Conservation (phyloP, 148 eudicot species). For the Gaultheria prostrata region DNA sequence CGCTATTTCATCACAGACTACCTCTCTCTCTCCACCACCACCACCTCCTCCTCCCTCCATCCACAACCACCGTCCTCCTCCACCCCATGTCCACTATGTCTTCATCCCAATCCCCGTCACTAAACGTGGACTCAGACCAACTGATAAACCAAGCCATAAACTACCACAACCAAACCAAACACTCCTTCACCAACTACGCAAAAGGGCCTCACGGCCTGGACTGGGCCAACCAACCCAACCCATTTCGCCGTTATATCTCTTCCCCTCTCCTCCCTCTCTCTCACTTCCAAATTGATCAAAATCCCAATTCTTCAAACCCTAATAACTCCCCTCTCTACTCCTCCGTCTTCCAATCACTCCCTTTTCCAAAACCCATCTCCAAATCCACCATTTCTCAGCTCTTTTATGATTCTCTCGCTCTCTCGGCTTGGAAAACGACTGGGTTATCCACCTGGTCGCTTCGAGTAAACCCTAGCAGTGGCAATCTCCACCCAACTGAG, state of each 20-base stretch:
- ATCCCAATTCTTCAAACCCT: not conserved
- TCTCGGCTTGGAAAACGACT: slow-evolving; percentile 88
- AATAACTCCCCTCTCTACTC: slow-evolving; percentile 38
- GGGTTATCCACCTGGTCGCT: slow-evolving; percentile 85
- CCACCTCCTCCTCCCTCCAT: slow-evolving; percentile 14
- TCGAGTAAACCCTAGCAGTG: slow-evolving; percentile 91
- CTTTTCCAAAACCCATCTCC: slow-evolving; percentile 58
- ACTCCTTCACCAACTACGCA: slow-evolving; percentile 61
- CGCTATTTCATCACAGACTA: slow-evolving; percentile 12
- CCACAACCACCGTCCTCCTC: slow-evolving; percentile 17
- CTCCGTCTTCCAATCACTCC: slow-evolving; percentile 48
- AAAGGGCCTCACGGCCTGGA: slow-evolving; percentile 67
- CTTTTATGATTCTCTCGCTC: slow-evolving; percentile 71
- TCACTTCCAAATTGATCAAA: slow-evolving; percentile 34
- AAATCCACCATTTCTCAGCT: slow-evolving; percentile 56
- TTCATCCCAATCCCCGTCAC: slow-evolving; percentile 32
- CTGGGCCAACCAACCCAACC: slow-evolving; percentile 95
- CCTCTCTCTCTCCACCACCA: slow-evolving; percentile 12
- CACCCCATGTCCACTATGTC: slow-evolving; percentile 54
- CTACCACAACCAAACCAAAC: slow-evolving; percentile 87
- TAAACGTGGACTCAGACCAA: slow-evolving; percentile 14
- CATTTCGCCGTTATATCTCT: slow-evolving; percentile 67
- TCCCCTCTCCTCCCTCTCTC: slow-evolving; percentile 60
- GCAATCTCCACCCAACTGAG: slow-evolving; percentile 92
- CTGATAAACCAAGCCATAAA: slow-evolving; percentile 39